Evolutionary conservation across 495 filamentous ascomycete genomes (phyloP), one percentile per base, ranked within the genome.

Genomic region (Diplogelasinospora grovesii): DNA sequence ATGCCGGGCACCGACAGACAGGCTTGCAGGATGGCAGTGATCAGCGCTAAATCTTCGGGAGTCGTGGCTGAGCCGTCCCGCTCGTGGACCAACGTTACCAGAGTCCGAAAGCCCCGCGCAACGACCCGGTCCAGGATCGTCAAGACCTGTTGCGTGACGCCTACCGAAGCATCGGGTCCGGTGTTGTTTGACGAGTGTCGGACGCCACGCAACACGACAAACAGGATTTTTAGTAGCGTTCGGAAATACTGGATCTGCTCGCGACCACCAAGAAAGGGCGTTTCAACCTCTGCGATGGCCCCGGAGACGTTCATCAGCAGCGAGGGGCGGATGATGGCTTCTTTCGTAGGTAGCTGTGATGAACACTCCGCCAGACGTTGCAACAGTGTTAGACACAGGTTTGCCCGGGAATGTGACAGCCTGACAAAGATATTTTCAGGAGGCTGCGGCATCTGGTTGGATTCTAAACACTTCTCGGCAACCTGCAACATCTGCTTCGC

Each of bases 21-120:
- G 28, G 81, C 81, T 54, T 95, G 89, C 11, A 97, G 69, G 47
- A 96, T 82, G 5, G 83, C 86, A n/a, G 83, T 95, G 18, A 99
- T 64, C 29, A 96, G 82, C 13, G 82, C 82, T 49, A 97, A 80
- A 53, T 99, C 92, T 59, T 74, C 53, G 40, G 82, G 70, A 2
- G 61, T 63, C n/a, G 74, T 66, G 16, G 57, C 50, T 0, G 60
- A 45, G n/a, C n/a, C n/a, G 8, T 69, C 54, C 15, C 66, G 52
- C 13, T 81, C 71, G 52, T 95, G 89, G 23, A 94, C 71, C 35
- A 82, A 73, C 1, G 78, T 73, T 5, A 83, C 85, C 20, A 95
- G 69, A 5, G 83, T 78, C 33, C 79, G 78, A 63, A 96, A 88
- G 8, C 85, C 87, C 43, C 78, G 80, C 1, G 79, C 81, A n/a